Base-by-base conservation (phyloP, 192 early-diverging fungal species). In the Rhizoclosmatium globosum region DNA sequence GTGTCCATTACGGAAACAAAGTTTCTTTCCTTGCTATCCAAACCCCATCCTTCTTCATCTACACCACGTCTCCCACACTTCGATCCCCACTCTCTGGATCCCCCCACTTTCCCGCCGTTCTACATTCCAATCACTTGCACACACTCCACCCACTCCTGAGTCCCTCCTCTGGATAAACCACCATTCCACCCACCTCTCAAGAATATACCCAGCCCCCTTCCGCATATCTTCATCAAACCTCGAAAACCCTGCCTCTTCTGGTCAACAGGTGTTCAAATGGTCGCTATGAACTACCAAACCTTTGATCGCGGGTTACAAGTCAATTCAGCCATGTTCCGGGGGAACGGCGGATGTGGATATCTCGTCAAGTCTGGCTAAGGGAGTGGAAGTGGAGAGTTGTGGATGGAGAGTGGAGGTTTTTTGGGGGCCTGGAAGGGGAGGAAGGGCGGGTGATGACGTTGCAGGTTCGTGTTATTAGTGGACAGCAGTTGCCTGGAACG, bases 241-340 rank as follows among this genome's bases (percentile, higher is more conserved):
- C 76, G 93, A 96, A 73, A 72, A 72, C 96, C 96, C 1, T 85
- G 93, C 39, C 83, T 87, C 7, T 92, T 94, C 78, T 98, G 96
- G 96, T 84, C 82, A 13, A 83, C 79, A 11, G 96, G 96, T 2
- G 89, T 85, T 45, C 95, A 97, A 82, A 85, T 98, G 86, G 95
- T 95, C 1, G 95, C 96, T 2, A 79, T 98, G 74, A 98, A 98
- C 83, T 95, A 90, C 69, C 96, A 98, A 73, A 96, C 89, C 6
- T 85, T 87, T 76, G 96, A 96, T 79, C 83, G 86, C 62, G 88
- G 91, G 57, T 92, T 95, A 92, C 91, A 95, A 79, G 83, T 98
- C 53, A 94, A 95, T 82, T 82, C 87, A 42, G 95, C 95, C n/a
- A 87, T 98, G 89, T 98, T 97, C 76, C 79, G 68, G 3, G 78